Evolutionary conservation across 225 moss, liverwort and hornwort species (phyloP), one percentile per base, ranked within the genome.

Genomic region (Pleurozium schreberi): DNA sequence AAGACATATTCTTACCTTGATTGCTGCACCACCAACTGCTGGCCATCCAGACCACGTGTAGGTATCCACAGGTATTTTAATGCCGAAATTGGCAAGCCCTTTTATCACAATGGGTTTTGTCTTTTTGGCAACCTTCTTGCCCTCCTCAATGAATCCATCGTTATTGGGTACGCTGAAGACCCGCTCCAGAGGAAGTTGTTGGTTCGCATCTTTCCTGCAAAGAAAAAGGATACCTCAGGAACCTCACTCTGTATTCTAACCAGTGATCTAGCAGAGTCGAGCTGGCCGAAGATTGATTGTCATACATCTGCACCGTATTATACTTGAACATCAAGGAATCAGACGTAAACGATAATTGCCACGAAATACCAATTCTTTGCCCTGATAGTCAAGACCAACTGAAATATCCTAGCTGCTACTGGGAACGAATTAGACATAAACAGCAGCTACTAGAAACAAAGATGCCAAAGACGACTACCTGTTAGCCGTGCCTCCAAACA

Each of bases 1-100:
- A 78, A 90, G 86, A 62, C 62, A 83, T 45, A 74, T 53, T 88
- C 77, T 88, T 63, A 95, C 95, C 92, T 93, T 95, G 43, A 95
- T 93, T 52, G 96, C 95, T 88, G 96, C 94, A 81, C 96, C 97
- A 79, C 99, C 97, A 75, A 99, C 99, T 78, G 96, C 97, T 87
- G 97, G 99, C 97, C 96, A 97, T 69, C 99, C 97, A 55, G 91
- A 93, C 86, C 91, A 95, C 43, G 97, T 99, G 80, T 93, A 97
- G 42, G 92, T 90, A 19, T 97, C 97, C 64, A 97, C 96, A 26
- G 96, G 97, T 57, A 99, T 96, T 84, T 89, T 91, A 65, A 96
- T 96, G 85, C 86, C 93, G 55, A 91, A 87, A 28, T 93, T 95
- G 26, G 93, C 95, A 84, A 99, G 94, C 21, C 96, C 96, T 40